Evolutionary conservation across 2,329 filamentous ascomycete species (phyloP).

Genomic region (Aspergillus persii): DNA sequence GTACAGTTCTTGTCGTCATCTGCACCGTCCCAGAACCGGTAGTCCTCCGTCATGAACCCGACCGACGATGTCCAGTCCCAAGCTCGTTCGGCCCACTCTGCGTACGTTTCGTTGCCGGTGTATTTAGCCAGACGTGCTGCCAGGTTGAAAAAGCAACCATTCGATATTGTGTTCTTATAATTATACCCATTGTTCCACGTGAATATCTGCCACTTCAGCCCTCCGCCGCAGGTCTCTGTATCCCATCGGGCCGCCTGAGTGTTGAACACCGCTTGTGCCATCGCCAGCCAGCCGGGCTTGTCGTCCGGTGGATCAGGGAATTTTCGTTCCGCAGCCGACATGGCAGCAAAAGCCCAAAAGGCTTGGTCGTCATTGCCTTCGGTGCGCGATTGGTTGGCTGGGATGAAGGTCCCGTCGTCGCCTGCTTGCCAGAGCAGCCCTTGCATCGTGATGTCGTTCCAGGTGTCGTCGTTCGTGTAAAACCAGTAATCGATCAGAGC

Average conservation of each 20-base stretch:
- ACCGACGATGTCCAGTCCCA: constrained; percentile 56
- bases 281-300: constrained; percentile 71
- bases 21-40: constrained; percentile 56
- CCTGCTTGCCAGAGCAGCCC: constrained; percentile 40
- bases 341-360: constrained; percentile 58
- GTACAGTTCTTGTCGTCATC: constrained; percentile 53
- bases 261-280: constrained; percentile 78
- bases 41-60: constrained; percentile 51
- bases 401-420: constrained; percentile 39
- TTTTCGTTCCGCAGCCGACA: constrained; percentile 53
- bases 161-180: constrained; percentile 37
- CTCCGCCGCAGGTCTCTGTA: constrained; percentile 63
- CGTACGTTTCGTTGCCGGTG: constrained; percentile 32
- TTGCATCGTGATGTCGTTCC: constrained; percentile 38
- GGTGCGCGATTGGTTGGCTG: constrained; percentile 40
- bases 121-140: constrained; percentile 31
- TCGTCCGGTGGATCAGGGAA: constrained; percentile 46
- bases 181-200: constrained; percentile 34
- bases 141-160: constrained; percentile 33
- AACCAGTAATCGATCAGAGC: constrained; percentile 44
- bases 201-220: constrained; percentile 51
- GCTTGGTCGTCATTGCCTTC: constrained; percentile 58
- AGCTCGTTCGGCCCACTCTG: constrained; percentile 66
- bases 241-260: constrained; percentile 73
- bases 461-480: constrained; percentile 41